These are phyloP conservation scores for Podaxis pistillaris DNA, from an alignment of 768 basidiomycete species.

Conservation along the genomic window DNA sequence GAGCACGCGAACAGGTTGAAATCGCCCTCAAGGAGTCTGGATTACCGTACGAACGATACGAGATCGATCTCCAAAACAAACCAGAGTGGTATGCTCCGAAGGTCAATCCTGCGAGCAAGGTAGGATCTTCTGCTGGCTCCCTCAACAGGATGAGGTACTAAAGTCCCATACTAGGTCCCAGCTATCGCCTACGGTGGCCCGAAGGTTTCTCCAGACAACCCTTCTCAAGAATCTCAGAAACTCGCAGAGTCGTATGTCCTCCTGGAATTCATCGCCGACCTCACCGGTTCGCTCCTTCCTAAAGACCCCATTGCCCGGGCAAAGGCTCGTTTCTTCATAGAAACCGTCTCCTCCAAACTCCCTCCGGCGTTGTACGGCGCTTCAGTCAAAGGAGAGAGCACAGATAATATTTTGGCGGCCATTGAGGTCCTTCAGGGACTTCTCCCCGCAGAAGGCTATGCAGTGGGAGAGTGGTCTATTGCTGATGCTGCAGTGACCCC, in stretches of 20 bases:
- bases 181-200: slow-evolving; percentile 65
- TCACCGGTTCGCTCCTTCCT: slow-evolving; percentile 55
- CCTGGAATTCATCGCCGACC: slow-evolving; percentile 65
- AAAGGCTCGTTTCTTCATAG: slow-evolving; percentile 61
- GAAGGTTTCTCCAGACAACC: slow-evolving; percentile 47
- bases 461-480: slow-evolving; percentile 48
- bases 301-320: slow-evolving; percentile 56
- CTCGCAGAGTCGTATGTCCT: slow-evolving; percentile 65
- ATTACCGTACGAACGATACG: slow-evolving; percentile 45
- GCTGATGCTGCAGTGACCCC: slow-evolving; percentile 64
- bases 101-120: slow-evolving; percentile 69
- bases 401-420: slow-evolving; percentile 38
- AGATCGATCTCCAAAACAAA: slow-evolving; percentile 64
- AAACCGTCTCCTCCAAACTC: slow-evolving; percentile 48
- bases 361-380: slow-evolving; percentile 35
- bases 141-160: background rate
- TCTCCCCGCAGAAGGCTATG: slow-evolving; percentile 48
- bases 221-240: slow-evolving; percentile 60
- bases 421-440: slow-evolving; percentile 48
- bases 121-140: slow-evolving; percentile 21
- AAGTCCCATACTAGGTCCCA: slow-evolving; percentile 40
- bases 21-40: slow-evolving; percentile 61
- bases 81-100: slow-evolving; percentile 67
- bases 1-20: slow-evolving; percentile 38
- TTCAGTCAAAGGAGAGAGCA: slow-evolving; percentile 36